A percentile compares a stretch with the other conserved stretches of the same genome.
phyloP scores from a whole-genome alignment of 345 rosid genomes.

The Sonneratia alba region DNA sequence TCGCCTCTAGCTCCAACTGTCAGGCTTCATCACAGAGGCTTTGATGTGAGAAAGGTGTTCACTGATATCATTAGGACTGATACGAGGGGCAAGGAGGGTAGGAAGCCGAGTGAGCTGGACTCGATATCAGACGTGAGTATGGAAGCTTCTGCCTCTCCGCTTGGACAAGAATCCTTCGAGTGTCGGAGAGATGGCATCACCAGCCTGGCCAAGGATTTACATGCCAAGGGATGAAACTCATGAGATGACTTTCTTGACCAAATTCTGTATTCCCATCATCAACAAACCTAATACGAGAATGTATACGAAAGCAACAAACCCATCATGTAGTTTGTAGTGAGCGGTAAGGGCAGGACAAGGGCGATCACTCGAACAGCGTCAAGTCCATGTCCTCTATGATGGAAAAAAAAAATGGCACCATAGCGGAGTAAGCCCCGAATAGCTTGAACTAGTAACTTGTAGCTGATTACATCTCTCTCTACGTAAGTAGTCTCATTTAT shows the following conservation, averaged over 20 bases:
- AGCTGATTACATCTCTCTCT: no score
- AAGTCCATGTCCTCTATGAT: background rate
- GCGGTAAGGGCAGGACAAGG: background rate
- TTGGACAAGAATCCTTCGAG: constrained; percentile 12
- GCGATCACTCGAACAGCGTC: no score
- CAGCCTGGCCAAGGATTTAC: constrained; percentile 3
- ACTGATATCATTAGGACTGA: constrained; percentile 58
- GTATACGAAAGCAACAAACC: background rate
- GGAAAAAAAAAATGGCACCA: background rate
- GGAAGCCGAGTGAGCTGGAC: constrained; percentile 14
- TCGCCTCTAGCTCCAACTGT: constrained; percentile 39
- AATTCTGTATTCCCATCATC: background rate
- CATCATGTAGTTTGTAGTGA: background rate
- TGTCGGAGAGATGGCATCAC: background rate
- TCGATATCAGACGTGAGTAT: constrained; percentile 1
- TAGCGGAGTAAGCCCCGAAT: no score
- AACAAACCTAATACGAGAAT: background rate
- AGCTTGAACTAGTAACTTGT: no score
- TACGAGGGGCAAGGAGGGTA: constrained; percentile 30
- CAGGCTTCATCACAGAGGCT: constrained; percentile 44
- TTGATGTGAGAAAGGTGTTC: constrained; percentile 58
- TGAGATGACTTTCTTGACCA: background rate
- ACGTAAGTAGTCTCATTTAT: no score
- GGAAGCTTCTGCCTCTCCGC: constrained; percentile 23
- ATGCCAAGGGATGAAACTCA: constrained; percentile 2